phyloP scores from a whole-genome alignment of 2,329 filamentous ascomycete genomes.

The Rhynchosporium secalis region DNA sequence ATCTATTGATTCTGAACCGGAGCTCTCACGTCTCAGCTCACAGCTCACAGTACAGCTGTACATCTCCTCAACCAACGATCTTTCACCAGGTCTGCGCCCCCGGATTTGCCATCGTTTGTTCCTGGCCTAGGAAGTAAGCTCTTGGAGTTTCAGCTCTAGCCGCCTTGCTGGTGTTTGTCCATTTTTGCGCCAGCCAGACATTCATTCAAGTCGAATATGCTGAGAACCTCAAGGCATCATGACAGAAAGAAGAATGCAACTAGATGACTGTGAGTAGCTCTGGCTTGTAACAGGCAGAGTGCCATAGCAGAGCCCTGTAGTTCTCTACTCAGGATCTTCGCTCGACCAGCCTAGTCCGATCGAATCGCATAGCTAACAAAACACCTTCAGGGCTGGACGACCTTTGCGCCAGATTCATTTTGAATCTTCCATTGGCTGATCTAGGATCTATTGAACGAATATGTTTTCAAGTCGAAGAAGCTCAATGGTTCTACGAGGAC shows the following conservation, averaged over 20 bases:
- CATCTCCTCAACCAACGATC: background rate
- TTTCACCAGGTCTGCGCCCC: slow-evolving; percentile 9
- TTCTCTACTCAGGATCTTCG: background rate
- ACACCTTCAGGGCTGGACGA: slow-evolving; percentile 80
- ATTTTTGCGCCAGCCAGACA: slow-evolving; percentile 14
- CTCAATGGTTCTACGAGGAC: slow-evolving; percentile 99
- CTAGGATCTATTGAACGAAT: slow-evolving; percentile 87
- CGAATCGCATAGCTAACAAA: slow-evolving; percentile 26
- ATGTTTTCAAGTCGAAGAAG: slow-evolving; percentile 98
- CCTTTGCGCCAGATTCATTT: slow-evolving; percentile 95
- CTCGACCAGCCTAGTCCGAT: slow-evolving; percentile 14
- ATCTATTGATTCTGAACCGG: background rate
- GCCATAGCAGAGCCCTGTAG: background rate
- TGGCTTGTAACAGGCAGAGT: background rate
- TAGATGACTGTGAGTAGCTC: slow-evolving; percentile 77
- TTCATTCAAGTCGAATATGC: slow-evolving; percentile 54
- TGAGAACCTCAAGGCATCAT: slow-evolving; percentile 61
- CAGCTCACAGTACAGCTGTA: background rate
- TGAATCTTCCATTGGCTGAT: slow-evolving; percentile 92
- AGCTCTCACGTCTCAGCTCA: background rate
- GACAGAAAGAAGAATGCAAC: slow-evolving; percentile 75
- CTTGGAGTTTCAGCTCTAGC: slow-evolving; percentile 20
- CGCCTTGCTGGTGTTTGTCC: slow-evolving; percentile 15
- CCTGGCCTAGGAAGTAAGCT: slow-evolving; percentile 3
- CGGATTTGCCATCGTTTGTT: slow-evolving; percentile 9